Percentiles rank a stretch among this genome's conserved stretches.
Conservation (phyloP, 1,284 basidiomycete species). For the Cryptococcus jaspeensis region DNA sequence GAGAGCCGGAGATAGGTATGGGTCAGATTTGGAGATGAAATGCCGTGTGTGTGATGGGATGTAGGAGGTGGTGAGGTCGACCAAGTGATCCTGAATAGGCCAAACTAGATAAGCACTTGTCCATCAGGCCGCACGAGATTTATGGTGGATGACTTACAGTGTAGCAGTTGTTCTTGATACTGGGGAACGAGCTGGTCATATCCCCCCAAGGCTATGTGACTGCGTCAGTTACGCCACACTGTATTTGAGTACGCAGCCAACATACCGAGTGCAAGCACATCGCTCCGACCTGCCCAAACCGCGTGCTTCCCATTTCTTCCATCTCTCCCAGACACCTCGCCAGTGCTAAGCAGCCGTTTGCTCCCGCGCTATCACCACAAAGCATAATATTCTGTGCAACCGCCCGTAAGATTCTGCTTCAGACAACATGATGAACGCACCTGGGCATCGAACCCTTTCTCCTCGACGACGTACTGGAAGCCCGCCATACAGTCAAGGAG, state of each 20-base stretch:
- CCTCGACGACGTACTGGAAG: constrained; percentile 17
- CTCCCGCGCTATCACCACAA: constrained; percentile 27
- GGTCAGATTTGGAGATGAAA: constrained; percentile 9
- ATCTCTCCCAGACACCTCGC: constrained; percentile 25
- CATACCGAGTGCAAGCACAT: too few species aligned
- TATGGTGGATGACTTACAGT: too few species aligned
- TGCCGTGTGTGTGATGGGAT: constrained; percentile 21
- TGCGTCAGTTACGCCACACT: too few species aligned
- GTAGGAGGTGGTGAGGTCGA: constrained; percentile 5
- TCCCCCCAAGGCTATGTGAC: too few species aligned
- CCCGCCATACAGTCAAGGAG: constrained; percentile 21
- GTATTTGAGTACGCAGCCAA: too few species aligned
- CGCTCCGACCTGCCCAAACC: not conserved
- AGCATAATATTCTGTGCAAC: too few species aligned
- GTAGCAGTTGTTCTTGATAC: too few species aligned
- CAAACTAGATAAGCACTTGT: too few species aligned
- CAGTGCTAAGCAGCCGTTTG: constrained; percentile 15
- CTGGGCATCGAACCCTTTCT: constrained; percentile 14
- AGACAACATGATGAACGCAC: constrained; percentile 2
- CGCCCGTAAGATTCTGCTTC: too few species aligned
- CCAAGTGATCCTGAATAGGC: constrained; percentile 12
- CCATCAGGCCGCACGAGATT: too few species aligned
- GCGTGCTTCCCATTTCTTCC: constrained; percentile 1
- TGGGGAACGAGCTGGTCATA: too few species aligned
- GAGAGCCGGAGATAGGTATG: constrained; percentile 8